Evolutionary conservation across 139 green algal genomes (phyloP).

Genomic region (Chlamydomonas applanata): DNA sequence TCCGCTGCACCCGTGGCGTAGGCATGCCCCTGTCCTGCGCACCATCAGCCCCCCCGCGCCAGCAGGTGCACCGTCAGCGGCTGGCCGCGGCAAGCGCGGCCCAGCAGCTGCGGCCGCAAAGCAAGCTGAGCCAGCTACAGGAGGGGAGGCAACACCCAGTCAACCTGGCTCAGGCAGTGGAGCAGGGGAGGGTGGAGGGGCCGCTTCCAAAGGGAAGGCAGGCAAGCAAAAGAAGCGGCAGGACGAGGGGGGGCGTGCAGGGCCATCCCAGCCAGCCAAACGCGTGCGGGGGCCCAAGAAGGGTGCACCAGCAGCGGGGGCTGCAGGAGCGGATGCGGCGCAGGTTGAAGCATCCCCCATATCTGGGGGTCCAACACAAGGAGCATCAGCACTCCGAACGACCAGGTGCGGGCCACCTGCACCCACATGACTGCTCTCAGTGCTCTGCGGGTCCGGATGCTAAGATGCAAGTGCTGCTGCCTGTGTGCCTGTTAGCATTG

Average conservation of each 20-base stretch:
- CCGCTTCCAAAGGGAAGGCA: not conserved
- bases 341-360: not conserved
- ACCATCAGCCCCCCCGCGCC: not conserved
- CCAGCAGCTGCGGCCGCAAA: not conserved
- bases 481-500: too few species aligned
- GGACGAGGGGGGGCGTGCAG: not conserved
- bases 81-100: not conserved
- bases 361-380: too few species aligned
- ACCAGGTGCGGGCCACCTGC: too few species aligned
- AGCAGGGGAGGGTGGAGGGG: too few species aligned
- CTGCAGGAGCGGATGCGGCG: not conserved
- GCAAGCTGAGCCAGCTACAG: not conserved
- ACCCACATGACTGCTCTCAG: too few species aligned
- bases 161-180: too few species aligned
- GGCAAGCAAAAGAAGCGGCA: not conserved
- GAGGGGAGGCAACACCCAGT: too few species aligned
- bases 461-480: too few species aligned
- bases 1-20: conserved; percentile 8
- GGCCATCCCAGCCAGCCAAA: not conserved
- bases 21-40: not conserved
- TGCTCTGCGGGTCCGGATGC: too few species aligned
- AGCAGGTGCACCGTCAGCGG: too few species aligned
- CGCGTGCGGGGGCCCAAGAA: not conserved
- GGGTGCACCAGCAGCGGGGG: not conserved
- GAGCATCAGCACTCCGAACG: not conserved